Evolutionary conservation across 1,284 basidiomycete species (phyloP).

Genomic region (Xerocomus nothofagi): DNA sequence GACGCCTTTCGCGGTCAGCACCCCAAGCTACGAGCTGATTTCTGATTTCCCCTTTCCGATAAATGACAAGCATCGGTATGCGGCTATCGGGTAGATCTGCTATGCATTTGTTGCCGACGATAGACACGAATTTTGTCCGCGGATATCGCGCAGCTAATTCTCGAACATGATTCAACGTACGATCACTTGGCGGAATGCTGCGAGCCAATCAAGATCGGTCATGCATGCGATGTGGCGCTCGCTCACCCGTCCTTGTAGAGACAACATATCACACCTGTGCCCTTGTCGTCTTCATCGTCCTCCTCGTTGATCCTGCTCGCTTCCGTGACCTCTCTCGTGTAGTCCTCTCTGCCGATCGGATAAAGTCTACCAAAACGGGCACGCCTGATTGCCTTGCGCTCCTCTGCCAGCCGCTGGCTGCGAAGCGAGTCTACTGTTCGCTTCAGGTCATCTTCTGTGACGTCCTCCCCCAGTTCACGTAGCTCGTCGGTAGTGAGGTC

Average conservation of each 20-base stretch:
- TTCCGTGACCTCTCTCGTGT: conserved; percentile 93
- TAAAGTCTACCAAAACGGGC: conserved; percentile 85
- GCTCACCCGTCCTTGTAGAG: conserved; percentile 86
- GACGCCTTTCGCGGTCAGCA: conserved; percentile 69
- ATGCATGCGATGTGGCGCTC: not conserved
- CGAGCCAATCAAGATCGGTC: not conserved
- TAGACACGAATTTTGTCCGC: conserved; percentile 93
- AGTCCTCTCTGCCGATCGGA: conserved; percentile 91
- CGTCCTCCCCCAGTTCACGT: conserved; percentile 66
- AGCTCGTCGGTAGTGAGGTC: conserved; percentile 70
- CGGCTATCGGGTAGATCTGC: conserved; percentile 92
- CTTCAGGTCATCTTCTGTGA: conserved; percentile 75
- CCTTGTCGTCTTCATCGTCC: conserved; percentile 62
- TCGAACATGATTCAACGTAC: conserved; percentile 70
- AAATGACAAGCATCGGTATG: conserved; percentile 90
- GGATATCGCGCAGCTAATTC: conserved; percentile 82
- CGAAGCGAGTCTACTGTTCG: conserved; percentile 73
- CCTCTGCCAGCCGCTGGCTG: conserved; percentile 65
- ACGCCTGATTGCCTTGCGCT: conserved; percentile 59
- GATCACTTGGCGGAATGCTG: conserved; percentile 80
- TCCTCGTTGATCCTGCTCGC: conserved; percentile 76
- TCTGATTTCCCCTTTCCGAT: conserved; percentile 86
- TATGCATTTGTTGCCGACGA: conserved; percentile 95
- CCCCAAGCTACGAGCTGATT: conserved; percentile 88
- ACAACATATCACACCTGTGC: conserved; percentile 87